Base-by-base conservation (phyloP, 148 eudicot species). In the Rhododendron ferrugineum region DNA sequence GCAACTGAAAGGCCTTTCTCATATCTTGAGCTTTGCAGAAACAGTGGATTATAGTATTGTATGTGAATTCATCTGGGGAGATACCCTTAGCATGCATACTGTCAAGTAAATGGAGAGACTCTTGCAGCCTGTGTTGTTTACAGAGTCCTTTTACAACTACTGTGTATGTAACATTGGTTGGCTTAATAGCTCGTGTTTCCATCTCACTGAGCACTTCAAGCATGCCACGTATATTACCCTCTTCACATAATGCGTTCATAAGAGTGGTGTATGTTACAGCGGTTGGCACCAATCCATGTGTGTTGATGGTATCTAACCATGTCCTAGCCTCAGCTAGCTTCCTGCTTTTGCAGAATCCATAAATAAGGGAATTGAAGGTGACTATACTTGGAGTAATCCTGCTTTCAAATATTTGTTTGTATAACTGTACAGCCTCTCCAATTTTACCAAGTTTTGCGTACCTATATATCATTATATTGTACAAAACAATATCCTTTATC, bases 301-400 rank as follows among this genome's bases (percentile, higher is more conserved):
- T 37, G 78, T 85, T 86, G 44, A 93, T 87, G 82, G 84, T 83
- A 77, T 87, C 91, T 42, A 94, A 87, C 91, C 91, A 92, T 85
- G 81, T 89, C 86, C 88, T 90, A 58, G 94, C 98, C 84, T 89
- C 89, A 36, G n/a, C 85, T 42, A 89, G 82, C 40, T 88, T 88
- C 88, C 91, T 74, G 83, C 84, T 70, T 90, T 87, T 93, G 88
- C 97, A 96, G 85, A 87, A 92, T 56, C 96, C 98, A 87, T 91
- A 89, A 14, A 96, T 93, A 88, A 94, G 81, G 82, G 97, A 92
- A 91, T 96, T 96, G 87, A 93, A 93, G 82, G 98, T 93, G 73
- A 93, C 92, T 84, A 93, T 84, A 84, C 88, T 94, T 47, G 95
- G 96, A 52, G 84, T 16, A 58, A 96, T 87, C 54, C 95, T 95